Evolutionary conservation across 2,329 filamentous ascomycete genomes (phyloP).

Genomic region (Anthostomella pinea): DNA sequence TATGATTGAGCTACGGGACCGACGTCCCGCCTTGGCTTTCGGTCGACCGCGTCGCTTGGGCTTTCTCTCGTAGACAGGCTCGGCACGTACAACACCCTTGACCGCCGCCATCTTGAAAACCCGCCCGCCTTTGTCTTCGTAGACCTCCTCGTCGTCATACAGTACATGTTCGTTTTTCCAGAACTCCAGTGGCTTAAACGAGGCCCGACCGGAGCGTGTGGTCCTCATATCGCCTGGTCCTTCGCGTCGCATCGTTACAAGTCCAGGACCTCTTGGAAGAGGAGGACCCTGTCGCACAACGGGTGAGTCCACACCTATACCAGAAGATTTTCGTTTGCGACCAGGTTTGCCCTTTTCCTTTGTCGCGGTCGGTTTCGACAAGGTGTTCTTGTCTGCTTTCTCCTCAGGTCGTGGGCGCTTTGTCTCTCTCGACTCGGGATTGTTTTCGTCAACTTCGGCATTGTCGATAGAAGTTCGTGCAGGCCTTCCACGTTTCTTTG

Average conservation of each 20-base stretch:
- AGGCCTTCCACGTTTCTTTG: constrained; percentile 23
- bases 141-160: constrained; percentile 55
- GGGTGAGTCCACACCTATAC: constrained; percentile 44
- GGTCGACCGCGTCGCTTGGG: constrained; percentile 23
- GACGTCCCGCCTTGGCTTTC: constrained; percentile 14
- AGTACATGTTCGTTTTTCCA: constrained; percentile 84
- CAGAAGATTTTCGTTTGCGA: constrained; percentile 38
- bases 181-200: constrained; percentile 74
- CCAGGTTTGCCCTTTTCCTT: constrained; percentile 31
- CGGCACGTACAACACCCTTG: constrained; percentile 73
- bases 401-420: constrained; percentile 26
- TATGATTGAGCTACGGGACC: constrained; percentile 6
- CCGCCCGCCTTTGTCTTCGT: constrained; percentile 37
- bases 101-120: constrained; percentile 66
- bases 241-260: constrained; percentile 50
- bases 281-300: constrained; percentile 52
- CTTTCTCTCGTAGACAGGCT: constrained; percentile 49
- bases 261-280: constrained; percentile 52
- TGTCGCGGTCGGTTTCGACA: constrained; percentile 20
- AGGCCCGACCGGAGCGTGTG: constrained; percentile 74
- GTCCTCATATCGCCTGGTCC: constrained; percentile 51
- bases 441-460: constrained; percentile 18
- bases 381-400: constrained; percentile 18
- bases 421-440: constrained; percentile 19
- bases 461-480: constrained; percentile 16